phyloP scores from a whole-genome alignment of 2,329 filamentous ascomycete genomes.

The Penicillium freii region DNA sequence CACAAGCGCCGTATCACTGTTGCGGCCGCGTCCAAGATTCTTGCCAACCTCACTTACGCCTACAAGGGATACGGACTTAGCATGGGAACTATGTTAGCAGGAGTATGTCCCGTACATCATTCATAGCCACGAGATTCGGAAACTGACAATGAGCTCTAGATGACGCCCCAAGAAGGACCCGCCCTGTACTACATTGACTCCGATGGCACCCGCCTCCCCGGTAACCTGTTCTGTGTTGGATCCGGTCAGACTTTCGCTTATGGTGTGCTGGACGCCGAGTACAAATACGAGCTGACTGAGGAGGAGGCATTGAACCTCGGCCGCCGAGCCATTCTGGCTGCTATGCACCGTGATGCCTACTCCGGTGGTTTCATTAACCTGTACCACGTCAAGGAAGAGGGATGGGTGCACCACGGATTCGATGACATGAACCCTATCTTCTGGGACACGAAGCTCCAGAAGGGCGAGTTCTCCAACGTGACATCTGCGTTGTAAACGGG shows the following conservation, averaged over 20 bases:
- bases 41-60: constrained; percentile 94
- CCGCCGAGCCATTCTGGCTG: constrained; percentile 86
- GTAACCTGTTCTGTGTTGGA: constrained; percentile 97
- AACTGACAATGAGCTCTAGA: constrained; percentile 21
- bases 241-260: constrained; percentile 99
- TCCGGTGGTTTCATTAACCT: constrained; percentile 98
- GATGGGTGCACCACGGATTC: constrained; percentile 99
- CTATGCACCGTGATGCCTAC: constrained; percentile 96
- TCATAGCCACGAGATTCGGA: no score
- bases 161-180: constrained; percentile 78
- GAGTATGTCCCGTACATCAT: constrained; percentile 73
- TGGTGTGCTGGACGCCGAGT: constrained; percentile 94
- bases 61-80: constrained; percentile 99
- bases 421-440: constrained; percentile 98
- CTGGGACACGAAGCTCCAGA: constrained; percentile 98
- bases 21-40: constrained; percentile 94
- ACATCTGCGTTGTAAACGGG: constrained; percentile 62
- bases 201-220: constrained; percentile 86
- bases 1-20: constrained; percentile 99
- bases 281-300: constrained; percentile 80
- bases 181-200: constrained; percentile 99
- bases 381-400: constrained; percentile 98
- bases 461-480: constrained; percentile 97
- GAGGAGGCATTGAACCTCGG: constrained; percentile 91
- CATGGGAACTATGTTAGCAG: constrained; percentile 99